Evolutionary conservation across 257 asterid genomes (phyloP).

Genomic region (Knoxia roxburghii): DNA sequence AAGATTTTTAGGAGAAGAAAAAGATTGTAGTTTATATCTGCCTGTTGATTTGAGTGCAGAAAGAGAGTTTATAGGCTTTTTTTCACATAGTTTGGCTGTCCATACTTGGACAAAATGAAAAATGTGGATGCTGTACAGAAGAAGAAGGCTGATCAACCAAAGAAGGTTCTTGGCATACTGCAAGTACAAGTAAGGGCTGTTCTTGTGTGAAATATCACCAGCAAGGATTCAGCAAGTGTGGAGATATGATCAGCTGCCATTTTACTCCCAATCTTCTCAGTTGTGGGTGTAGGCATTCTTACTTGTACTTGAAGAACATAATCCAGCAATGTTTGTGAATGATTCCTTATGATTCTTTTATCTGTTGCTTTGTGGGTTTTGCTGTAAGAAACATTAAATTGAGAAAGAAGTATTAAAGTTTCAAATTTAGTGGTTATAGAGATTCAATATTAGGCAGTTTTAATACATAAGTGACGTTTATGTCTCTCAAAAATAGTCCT

Average conservation of each 20-base stretch:
- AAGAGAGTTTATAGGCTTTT: background rate
- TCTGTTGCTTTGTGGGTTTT: background rate
- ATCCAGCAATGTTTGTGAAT: background rate
- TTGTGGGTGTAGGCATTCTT: background rate
- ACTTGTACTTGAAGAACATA: background rate
- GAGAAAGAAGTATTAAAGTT: no score
- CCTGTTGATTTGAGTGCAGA: background rate
- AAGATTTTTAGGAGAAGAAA: background rate
- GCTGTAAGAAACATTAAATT: background rate
- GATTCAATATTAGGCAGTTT: no score
- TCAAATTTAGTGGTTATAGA: no score
- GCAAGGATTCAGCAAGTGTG: background rate
- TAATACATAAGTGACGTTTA: no score
- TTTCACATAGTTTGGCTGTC: slow-evolving; percentile 1
- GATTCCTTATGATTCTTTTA: background rate
- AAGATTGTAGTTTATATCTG: background rate
- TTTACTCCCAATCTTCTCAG: background rate
- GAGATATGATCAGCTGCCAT: background rate
- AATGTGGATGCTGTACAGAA: background rate
- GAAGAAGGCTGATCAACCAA: background rate
- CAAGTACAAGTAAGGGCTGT: background rate
- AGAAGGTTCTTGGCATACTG: background rate
- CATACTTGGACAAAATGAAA: background rate
- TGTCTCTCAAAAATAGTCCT: no score
- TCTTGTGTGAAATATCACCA: background rate